A percentile compares a stretch with the other conserved stretches of the same genome.
Conservation (phyloP, 2,329 filamentous ascomycete genomes). For the Sporothrix mexicana region DNA sequence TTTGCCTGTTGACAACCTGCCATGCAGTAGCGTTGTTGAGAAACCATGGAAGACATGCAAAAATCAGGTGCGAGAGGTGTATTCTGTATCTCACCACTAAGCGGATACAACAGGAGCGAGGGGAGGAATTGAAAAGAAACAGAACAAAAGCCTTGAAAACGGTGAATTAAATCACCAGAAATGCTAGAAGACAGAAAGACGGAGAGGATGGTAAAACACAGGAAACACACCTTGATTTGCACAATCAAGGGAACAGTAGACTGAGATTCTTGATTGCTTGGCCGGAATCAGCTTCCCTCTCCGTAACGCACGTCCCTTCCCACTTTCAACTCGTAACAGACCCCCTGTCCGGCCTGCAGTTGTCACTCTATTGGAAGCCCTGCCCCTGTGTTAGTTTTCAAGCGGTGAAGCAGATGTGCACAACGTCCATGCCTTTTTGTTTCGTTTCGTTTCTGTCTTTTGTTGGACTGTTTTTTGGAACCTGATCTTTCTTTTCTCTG, state of each 20-base stretch:
- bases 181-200: not conserved
- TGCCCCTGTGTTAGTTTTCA: not conserved
- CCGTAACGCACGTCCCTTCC: not conserved
- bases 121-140: not conserved
- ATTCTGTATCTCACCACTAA: not conserved
- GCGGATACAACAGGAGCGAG: slow-evolving; percentile 17
- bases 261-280: not conserved
- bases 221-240: not conserved
- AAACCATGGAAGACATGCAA: slow-evolving; percentile 17
- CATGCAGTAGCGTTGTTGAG: slow-evolving; percentile 26
- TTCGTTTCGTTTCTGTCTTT: slow-evolving; percentile 14
- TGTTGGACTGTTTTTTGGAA: not conserved
- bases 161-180: no score
- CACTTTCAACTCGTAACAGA: not conserved
- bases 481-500: not conserved
- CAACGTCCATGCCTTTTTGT: slow-evolving; percentile 7
- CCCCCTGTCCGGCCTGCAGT: slow-evolving; percentile 11
- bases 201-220: not conserved
- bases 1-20: slow-evolving; percentile 15
- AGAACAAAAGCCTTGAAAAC: not conserved
- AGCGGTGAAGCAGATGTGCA: slow-evolving; percentile 20
- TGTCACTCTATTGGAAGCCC: not conserved
- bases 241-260: not conserved
- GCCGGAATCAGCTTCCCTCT: not conserved
- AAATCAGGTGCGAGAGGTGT: not conserved